Conservation (phyloP, 129 eudicot species). For the Chrysanthemum lavandulifolium region DNA sequence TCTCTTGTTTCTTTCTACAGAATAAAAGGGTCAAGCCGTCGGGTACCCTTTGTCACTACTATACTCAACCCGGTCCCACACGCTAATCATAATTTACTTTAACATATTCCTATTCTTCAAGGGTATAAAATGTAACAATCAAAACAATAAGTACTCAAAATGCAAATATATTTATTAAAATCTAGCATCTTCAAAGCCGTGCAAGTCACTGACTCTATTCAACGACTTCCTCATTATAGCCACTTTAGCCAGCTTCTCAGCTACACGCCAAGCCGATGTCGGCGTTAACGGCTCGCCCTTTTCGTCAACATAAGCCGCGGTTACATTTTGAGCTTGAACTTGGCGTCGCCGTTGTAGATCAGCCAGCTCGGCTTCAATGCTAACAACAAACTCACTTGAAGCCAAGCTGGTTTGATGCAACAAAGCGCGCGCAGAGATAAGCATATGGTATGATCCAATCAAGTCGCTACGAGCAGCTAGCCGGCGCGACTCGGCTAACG, state of each 20-base stretch:
- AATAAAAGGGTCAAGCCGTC: slow-evolving; percentile 48
- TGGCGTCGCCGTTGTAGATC: slow-evolving; percentile 50
- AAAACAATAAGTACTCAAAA: slow-evolving; percentile 20
- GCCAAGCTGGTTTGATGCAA: slow-evolving; percentile 45
- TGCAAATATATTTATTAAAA: slow-evolving; percentile 39
- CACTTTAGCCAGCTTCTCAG: slow-evolving; percentile 88
- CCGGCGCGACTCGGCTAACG: slow-evolving; percentile 73
- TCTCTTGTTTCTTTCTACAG: slow-evolving; percentile 36
- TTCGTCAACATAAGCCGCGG: slow-evolving; percentile 36
- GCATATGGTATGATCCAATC: slow-evolving; percentile 61
- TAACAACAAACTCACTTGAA: slow-evolving; percentile 42
- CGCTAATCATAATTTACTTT: not conserved
- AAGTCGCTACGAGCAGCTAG: slow-evolving; percentile 52
- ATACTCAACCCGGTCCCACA: slow-evolving; percentile 30
- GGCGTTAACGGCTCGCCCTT: slow-evolving; percentile 90
- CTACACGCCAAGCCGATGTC: slow-evolving; percentile 97
- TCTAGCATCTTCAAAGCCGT: slow-evolving; percentile 97
- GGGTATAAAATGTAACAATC: slow-evolving; percentile 8
- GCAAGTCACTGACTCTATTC: slow-evolving; percentile 90
- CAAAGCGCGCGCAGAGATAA: slow-evolving; percentile 65
- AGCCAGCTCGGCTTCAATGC: slow-evolving; percentile 62
- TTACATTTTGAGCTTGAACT: slow-evolving; percentile 23
- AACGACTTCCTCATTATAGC: slow-evolving; percentile 88
- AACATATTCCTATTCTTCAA: not conserved
- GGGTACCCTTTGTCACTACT: slow-evolving; percentile 46